Base-by-base conservation (phyloP, 2,329 filamentous ascomycete species). In the Microcyclospora tardicrescens region DNA sequence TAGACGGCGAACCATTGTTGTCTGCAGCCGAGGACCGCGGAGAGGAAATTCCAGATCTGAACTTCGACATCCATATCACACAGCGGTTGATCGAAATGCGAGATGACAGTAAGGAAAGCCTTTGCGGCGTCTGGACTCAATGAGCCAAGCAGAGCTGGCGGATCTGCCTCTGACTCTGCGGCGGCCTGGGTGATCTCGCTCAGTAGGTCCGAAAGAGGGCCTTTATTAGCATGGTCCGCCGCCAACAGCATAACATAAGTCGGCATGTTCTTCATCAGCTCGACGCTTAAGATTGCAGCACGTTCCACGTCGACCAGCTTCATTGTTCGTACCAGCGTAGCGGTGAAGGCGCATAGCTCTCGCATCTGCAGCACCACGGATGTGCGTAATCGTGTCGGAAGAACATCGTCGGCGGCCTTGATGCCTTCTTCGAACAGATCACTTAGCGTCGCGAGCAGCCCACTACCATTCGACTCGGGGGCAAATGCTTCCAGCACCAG, bases 1-100 rank as follows among this genome's bases (percentile, higher is more conserved):
- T 87, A 93, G 44, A 94, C 84, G 0, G 89, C 84, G 66, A 98
- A 84, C 84, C 89, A 96, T 55, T 94, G 87, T 57, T 98, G 91
- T 45, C 85, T 79, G 56, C 85, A 87, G 48, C 82, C 81, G 43
- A 98, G 75, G 34, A 96, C 80, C 2, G 81, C 79, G 2, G 87
- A 83, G 38, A 96, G 77, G 53, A 98, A 79, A 40, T 75, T 76
- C 91, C 89, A 98, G 14, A 85, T 80, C 6, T 71, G 68, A 32
- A 75, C 72, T 31, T 81, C 75, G 38, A 85, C 74, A 5, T 68
- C 59, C 2, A 72, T 62, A 48, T 85, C 69, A 37, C 73, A 68
- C 41, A 91, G 73, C 3, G 87, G 85, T 48, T 76, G 77, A 48
- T 89, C 84, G 16, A 95, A 69, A 43, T 77, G 73, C 4, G 83